Evolutionary conservation across 2,329 filamentous ascomycete species (phyloP), one percentile per base, ranked within the genome.

Genomic region (Venturia oleaginea): DNA sequence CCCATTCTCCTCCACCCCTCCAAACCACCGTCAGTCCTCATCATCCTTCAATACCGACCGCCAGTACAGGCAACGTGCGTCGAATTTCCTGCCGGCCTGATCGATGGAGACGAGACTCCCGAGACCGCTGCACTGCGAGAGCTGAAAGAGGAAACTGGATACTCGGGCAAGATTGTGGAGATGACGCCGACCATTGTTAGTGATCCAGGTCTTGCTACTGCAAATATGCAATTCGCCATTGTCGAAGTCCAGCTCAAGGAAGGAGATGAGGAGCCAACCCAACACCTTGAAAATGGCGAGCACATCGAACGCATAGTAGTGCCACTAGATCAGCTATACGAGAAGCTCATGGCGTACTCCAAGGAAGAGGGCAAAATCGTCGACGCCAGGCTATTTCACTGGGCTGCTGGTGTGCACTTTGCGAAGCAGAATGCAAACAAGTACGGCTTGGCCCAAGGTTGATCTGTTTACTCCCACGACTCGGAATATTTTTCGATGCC

Each of bases 281-380:
- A 89, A 0, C 77, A 88, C 71, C 79, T 92, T 8, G 89, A 93
- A 72, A 89, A 92, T 32, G 87, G 86, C 67, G 90, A 93, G 76
- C 92, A 91, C 71, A 93, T 93, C 71, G 89, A 92, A 72, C 86
- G 87, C 37, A 92, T 93, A 70, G 84, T 83, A 8, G 80, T 91
- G 11, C 86, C 86, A 7, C 71, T 93, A 51, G 77, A 76, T 24
- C 78, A 81, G 15, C 74, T 93, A 43, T 91, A 87, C 77, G 80
- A 82, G 40, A 76, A 80, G 63, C 71, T 86, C 65, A 79, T 76
- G 62, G 71, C 75, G 74, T 79, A 76, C 63, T 73, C 73, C 24
- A 71, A 77, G 67, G 75, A 78, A 71, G 78, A 83, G 13, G 80
- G 82, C 70, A 80, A 76, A 67, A 73, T 82, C 1, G 80, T 86